Evolutionary conservation across 176 grass and related monocot genomes (phyloP).

Genomic region (Aegilops sharonensis): DNA sequence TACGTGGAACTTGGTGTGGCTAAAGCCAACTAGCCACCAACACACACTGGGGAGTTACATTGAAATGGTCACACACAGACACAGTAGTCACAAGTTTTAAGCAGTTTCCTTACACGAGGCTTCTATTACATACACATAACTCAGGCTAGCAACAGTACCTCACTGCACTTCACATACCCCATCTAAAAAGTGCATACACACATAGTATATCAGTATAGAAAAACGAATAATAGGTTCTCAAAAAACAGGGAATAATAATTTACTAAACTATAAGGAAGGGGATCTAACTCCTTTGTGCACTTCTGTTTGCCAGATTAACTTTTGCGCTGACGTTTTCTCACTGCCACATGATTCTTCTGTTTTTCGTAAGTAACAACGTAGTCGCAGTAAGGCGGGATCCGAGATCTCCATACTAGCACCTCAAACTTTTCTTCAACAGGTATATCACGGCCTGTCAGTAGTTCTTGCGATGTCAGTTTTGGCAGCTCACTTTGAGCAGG

Average conservation of each 20-base stretch:
- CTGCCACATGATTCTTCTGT: background rate
- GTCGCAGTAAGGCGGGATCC: background rate
- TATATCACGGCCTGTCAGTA: background rate
- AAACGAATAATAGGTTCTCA: too few species aligned
- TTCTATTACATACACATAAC: background rate
- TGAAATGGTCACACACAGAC: background rate
- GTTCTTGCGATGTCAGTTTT: background rate
- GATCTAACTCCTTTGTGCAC: background rate
- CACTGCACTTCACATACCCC: background rate
- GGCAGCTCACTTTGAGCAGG: constrained; percentile 20
- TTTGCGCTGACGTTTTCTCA: background rate
- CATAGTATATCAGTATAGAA: too few species aligned
- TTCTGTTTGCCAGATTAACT: background rate
- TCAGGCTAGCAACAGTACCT: background rate
- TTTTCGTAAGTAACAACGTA: constrained; percentile 24
- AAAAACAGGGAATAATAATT: background rate
- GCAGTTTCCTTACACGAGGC: background rate
- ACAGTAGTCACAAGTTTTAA: background rate
- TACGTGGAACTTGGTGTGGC: background rate
- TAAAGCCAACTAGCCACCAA: background rate
- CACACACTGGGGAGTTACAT: background rate
- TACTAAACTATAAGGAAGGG: background rate
- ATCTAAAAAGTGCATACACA: background rate
- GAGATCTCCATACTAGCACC: constrained; percentile 22
- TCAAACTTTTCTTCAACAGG: constrained; percentile 25